Evolutionary conservation across 2,329 filamentous ascomycete genomes (phyloP), one percentile per base, ranked within the genome.

Genomic region (Aureobasidium sp.): DNA sequence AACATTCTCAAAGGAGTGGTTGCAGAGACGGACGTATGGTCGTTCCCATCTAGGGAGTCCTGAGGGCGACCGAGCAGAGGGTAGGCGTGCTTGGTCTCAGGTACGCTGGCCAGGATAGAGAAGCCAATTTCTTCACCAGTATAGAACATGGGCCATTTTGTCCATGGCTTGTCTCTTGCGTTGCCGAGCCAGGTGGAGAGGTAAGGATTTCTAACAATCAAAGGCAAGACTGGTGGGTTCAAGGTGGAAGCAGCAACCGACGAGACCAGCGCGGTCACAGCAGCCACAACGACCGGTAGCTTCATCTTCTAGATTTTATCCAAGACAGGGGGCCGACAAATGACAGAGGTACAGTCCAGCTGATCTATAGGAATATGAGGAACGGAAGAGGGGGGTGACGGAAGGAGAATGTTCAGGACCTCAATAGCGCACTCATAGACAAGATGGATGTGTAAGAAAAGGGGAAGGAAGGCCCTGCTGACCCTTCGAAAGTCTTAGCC

Each of bases 91-190:
- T 78, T 78, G n/a, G 82, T 78, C 37, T 81, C 79, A 2, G 85
- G 83, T 13, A 87, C 76, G 29, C 83, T 81, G 42, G 84, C 86
- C 63, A 89, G 77, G 54, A 89, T 74, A 6, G 83, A 81, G 65
- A 89, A 81, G 47, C 86, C 86, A 61, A 88, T 73, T 76, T 87
- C 81, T 68, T 85, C 79, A 37, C 89, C 88, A 7, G 87, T 89
- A 80, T 86, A 92, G 73, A 92, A 91, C 73, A 93, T 93, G 29
- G 91, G 91, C 91, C 91, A 96, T 75, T 84, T 83, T 59, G 85
- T 82, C 90, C 90, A 95, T 2, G 91, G 91, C 49, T 81, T 81
- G 61, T 87, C 82, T 66, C 91, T 82, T 44, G 90, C 89, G 72
- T 83, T 81, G 52, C 80, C 79, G 62, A 90, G 77, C 80, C 73